These are phyloP conservation scores for Umbelopsis sp. DNA, from an alignment of 192 early-diverging fungal genomes.

Conservation along the genomic window DNA sequence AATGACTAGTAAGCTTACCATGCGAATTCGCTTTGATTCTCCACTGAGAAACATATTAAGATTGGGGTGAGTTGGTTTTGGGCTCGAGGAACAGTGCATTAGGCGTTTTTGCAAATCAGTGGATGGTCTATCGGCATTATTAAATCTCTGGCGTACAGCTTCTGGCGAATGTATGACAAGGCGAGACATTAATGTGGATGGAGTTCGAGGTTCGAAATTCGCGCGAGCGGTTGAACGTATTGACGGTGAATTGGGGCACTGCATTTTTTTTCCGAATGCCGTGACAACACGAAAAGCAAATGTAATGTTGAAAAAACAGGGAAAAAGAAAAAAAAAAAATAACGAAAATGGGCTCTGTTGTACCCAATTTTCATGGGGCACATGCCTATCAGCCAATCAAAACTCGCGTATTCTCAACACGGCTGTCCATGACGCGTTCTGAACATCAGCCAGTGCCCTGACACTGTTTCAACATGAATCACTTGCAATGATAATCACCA, in stretches of 20 bases:
- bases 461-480: too few species aligned
- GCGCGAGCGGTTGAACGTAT: slow-evolving; percentile 2
- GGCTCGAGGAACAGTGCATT: slow-evolving; percentile 6
- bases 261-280: slow-evolving; percentile 3
- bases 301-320: slow-evolving; percentile 2
- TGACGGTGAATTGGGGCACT: slow-evolving; percentile 19
- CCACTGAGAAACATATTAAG: slow-evolving; percentile 8
- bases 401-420: not conserved
- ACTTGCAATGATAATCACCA: too few species aligned
- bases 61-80: slow-evolving; percentile 10
- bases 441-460: too few species aligned
- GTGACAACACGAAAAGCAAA: too few species aligned
- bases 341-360: not conserved
- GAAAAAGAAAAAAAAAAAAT: slow-evolving; percentile 10
- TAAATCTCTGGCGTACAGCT: slow-evolving; percentile 15
- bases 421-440: too few species aligned
- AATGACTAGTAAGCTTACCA: not conserved
- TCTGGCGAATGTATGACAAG: slow-evolving; percentile 15
- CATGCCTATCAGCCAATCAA: slow-evolving; percentile 10
- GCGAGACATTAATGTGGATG: slow-evolving; percentile 17
- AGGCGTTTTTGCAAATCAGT: slow-evolving; percentile 16
- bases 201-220: slow-evolving; percentile 15
- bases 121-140: slow-evolving; percentile 21
- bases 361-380: slow-evolving; percentile 15
- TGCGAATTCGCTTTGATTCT: slow-evolving; percentile 15